Evolutionary conservation across 176 grass and related monocot genomes (phyloP), one percentile per base, ranked within the genome.

Genomic region (Eleusine indica): DNA sequence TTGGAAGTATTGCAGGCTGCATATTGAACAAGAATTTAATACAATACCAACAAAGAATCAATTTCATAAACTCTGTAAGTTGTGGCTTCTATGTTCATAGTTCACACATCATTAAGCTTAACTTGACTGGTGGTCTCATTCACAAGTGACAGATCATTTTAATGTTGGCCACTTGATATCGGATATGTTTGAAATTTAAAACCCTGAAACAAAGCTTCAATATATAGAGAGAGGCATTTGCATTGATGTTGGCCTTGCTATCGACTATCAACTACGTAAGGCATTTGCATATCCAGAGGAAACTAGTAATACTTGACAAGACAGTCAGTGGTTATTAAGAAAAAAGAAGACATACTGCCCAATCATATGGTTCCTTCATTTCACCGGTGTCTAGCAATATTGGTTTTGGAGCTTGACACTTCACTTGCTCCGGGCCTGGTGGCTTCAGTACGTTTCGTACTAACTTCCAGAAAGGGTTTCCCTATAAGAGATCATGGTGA

Each of bases 341-440:
- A 82, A 68, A 35, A 44, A 66, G 74, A 83, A 77, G 73, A 80
- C 87, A 78, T 91, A 99, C 96, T 30, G 96, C 96, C 96, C 96
- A 99, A 87, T 84, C 89, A 85, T 96, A 99, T 64, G 96, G 96
- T 68, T 83, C 79, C 73, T 90, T 88, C 96, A 99, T 99, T 92
- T 99, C 96, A 76, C 96, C 96, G 13, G 91, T 98, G 66, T 98
- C 96, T 41, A 98, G 96, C 80, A 99, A 92, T 85, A 99, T 94
- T 74, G 96, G 96, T 79, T 99, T 99, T 63, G 96, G 96, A 89
- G 84, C 67, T 76, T 99, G 96, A 80, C 96, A 99, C 16, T 79
- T 58, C 1, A 96, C 84, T 83, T 99, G 96, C 66, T 99, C 89
- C 76, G 88, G 85, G 37, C 80, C 87, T 75, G 96, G 96, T 87